Percentiles rank a stretch among this genome's conserved stretches.
phyloP scores from a whole-genome alignment of 495 filamentous ascomycete species.

The Penicillium chermesinum region DNA sequence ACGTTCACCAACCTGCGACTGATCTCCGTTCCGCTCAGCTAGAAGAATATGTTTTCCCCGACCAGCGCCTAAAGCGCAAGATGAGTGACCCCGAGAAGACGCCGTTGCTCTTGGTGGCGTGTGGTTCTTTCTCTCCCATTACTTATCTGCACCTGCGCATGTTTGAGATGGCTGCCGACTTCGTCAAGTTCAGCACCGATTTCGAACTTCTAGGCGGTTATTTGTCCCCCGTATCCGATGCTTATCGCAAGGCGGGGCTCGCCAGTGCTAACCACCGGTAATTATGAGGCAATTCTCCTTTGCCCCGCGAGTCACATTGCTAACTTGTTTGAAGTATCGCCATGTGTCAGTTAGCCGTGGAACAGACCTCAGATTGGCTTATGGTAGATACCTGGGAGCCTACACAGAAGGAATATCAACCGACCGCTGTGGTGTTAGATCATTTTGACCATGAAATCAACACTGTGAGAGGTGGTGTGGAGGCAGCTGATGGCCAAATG shows the following conservation, averaged over 20 bases:
- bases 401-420: constrained; percentile 72
- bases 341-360: constrained; percentile 77
- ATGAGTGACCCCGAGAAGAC: constrained; percentile 66
- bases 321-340: constrained; percentile 33
- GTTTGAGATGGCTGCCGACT: constrained; percentile 89
- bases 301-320: background rate
- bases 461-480: constrained; percentile 65
- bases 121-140: constrained; percentile 80
- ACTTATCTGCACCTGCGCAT: constrained; percentile 88
- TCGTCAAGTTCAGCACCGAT: constrained; percentile 71
- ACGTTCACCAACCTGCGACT: constrained; percentile 24
- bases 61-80: constrained; percentile 59
- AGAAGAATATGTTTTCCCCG: constrained; percentile 68
- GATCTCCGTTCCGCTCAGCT: constrained; percentile 26
- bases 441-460: constrained; percentile 91
- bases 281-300: background rate
- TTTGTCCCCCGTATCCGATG: constrained; percentile 73
- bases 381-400: constrained; percentile 85
- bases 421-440: constrained; percentile 81
- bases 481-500: constrained; percentile 54
- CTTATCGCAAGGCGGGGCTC: constrained; percentile 87
- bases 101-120: constrained; percentile 79
- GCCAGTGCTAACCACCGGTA: constrained; percentile 69
- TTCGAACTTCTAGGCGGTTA: constrained; percentile 86
- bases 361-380: constrained; percentile 67